These are phyloP conservation scores for Fusarium globosum DNA, from an alignment of 2,329 filamentous ascomycete genomes.

Conservation along the genomic window DNA sequence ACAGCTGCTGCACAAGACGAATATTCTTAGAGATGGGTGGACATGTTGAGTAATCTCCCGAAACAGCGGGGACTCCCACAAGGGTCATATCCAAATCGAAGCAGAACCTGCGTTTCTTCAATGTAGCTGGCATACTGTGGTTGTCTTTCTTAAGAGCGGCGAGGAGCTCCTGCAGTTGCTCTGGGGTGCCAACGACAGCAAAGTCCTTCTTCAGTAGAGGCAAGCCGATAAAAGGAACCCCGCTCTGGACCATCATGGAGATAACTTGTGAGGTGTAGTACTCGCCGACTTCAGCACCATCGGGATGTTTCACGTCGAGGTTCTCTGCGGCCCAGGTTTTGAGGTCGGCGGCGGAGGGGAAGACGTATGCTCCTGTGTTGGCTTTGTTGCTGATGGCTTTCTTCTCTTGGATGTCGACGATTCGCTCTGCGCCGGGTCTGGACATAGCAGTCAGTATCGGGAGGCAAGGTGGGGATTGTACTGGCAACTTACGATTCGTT, in stretches of 20 bases:
- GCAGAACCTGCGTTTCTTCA: not conserved
- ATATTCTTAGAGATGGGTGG: not conserved
- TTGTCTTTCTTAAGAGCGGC: not conserved
- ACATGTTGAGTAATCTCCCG: not conserved
- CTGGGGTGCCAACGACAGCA: not conserved
- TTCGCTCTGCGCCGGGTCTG: not conserved
- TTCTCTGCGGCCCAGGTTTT: not conserved
- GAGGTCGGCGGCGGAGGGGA: not conserved
- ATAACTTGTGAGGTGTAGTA: not conserved
- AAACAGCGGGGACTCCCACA: not conserved
- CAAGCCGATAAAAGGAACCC: not conserved
- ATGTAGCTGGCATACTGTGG: not conserved
- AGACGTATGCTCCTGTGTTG: not conserved
- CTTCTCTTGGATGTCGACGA: not conserved
- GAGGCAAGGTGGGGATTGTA: fast-evolving
- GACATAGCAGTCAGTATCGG: fast-evolving
- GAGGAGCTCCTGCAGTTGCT: not conserved
- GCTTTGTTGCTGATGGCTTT: not conserved
- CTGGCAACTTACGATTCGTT: not conserved
- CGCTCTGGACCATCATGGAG: not conserved
- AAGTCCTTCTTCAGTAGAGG: not conserved
- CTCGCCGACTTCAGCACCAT: not conserved
- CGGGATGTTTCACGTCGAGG: not conserved
- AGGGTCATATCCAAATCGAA: not conserved
- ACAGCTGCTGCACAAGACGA: not conserved